Evolutionary conservation across 139 green algal species (phyloP).

Genomic region (Chlamydomonas sp.): DNA sequence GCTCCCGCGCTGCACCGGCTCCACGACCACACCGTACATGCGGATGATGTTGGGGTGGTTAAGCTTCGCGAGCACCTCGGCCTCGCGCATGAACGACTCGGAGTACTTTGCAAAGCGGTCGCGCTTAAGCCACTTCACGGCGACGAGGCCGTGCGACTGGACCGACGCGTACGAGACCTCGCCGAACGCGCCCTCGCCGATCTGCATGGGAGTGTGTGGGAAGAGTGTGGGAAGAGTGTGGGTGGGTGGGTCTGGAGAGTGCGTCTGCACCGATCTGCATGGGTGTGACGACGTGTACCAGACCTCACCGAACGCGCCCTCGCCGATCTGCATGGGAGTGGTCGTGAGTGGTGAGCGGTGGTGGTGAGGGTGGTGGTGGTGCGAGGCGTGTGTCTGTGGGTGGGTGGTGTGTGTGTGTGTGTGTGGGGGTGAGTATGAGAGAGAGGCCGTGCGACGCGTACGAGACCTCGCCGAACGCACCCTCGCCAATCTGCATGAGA

Average conservation of each 20-base stretch:
- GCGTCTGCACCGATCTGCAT: background rate
- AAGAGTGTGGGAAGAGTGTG: background rate
- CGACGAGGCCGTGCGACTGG: constrained; percentile 62
- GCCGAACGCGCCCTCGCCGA: constrained; percentile 75
- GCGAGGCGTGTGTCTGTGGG: too few species aligned
- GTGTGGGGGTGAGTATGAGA: too few species aligned
- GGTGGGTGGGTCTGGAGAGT: too few species aligned
- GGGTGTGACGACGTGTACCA: constrained; percentile 50
- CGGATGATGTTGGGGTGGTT: constrained; percentile 92
- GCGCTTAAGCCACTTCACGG: constrained; percentile 82
- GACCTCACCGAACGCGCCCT: constrained; percentile 79
- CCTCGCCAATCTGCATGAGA: constrained; percentile 72
- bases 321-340: constrained; percentile 49
- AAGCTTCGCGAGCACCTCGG: constrained; percentile 66
- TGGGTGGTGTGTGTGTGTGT: too few species aligned
- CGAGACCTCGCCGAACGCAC: constrained; percentile 75
- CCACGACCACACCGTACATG: constrained; percentile 81
- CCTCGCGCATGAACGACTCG: constrained; percentile 73
- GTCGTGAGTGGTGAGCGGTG: too few species aligned
- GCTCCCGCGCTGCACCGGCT: constrained; percentile 20
- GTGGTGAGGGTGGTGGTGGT: background rate
- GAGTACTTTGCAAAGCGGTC: constrained; percentile 58
- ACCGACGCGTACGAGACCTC: constrained; percentile 65
- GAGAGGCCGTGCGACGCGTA: constrained; percentile 62
- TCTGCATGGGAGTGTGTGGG: constrained; percentile 22